Base-by-base conservation (phyloP, 495 filamentous ascomycete species). In the Lentithecium fluviatile region DNA sequence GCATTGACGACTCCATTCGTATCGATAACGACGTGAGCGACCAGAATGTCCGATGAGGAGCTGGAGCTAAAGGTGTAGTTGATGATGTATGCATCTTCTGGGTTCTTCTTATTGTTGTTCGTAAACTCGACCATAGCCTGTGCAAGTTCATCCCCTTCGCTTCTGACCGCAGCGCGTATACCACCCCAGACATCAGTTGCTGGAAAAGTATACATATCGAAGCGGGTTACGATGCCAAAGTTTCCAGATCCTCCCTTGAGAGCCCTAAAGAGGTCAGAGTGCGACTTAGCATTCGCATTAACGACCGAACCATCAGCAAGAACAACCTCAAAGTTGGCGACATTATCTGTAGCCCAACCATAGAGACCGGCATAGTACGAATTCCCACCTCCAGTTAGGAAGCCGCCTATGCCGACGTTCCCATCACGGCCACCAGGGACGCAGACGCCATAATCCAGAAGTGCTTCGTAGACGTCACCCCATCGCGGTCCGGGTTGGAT, bases 301-400 rank as follows among this genome's bases (percentile, higher is more conserved):
- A 80, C 66, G 25, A 83, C 73, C 0, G 53, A 56, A 1, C 83
- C 82, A 45, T 75, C 74, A 0, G 77, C 80, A 3, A 85, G 74
- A 15, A 64, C 65, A 11, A 59, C 46, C 42, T 56, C 55, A 24
- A 69, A 84, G 50, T 58, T 60, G 12, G 47, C 32, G 48, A 64
- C 64, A 6, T 11, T 58, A 52, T 81, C 77, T 45, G 79, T 78
- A 7, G 78, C 81, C 78, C 79, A 84, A 12, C 82, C 83, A 58
- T 84, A 32, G 7, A 26, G 36, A 12, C 62, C 82, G 75, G 48
- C 43, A 36, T 58, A 59, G 36, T 46, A 64, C 24, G 53, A 58
- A 24, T 38, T 54, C n/a, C 61, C 61, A 12, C 55, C 61, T 6
- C 61, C 61, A 13, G 51, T 26, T 3, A 59, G 53, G 26, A 58